phyloP scores from a whole-genome alignment of 1,139 yeast genomes.

The Geotrichum restrictum region DNA sequence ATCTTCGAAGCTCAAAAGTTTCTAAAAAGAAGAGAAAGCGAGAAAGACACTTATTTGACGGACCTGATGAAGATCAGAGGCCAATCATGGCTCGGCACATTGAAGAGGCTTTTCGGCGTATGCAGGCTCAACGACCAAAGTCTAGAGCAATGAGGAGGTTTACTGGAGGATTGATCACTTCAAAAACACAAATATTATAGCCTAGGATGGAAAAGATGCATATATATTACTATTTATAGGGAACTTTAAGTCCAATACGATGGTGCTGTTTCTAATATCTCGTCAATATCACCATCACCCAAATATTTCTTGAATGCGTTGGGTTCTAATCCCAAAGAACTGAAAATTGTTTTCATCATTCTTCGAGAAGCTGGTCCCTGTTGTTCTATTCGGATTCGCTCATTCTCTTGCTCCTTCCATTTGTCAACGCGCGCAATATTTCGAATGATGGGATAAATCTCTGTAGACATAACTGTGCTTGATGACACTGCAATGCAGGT shows the following conservation, averaged over 20 bases:
- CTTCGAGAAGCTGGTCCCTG: conserved; percentile 9
- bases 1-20: conserved; percentile 35
- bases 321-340: neutral
- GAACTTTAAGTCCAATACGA: conserved; percentile 5
- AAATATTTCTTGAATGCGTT: conserved; percentile 1
- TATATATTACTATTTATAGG: neutral
- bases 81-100: conserved; percentile 83
- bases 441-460: conserved; percentile 7
- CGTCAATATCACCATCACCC: conserved; percentile 6
- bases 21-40: conserved; percentile 37
- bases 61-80: conserved; percentile 80
- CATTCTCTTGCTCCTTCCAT: neutral
- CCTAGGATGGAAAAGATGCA: neutral
- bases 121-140: conserved; percentile 60
- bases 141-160: conserved; percentile 63
- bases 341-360: neutral
- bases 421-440: conserved; percentile 7
- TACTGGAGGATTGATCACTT: conserved; percentile 59
- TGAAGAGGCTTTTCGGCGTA: conserved; percentile 84
- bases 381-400: neutral
- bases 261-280: conserved; percentile 10
- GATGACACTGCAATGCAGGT: conserved; percentile 13
- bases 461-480: conserved; percentile 6
- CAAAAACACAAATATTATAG: conserved; percentile 38
- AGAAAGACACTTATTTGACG: conserved; percentile 70